A percentile compares a stretch with the other conserved stretches of the same genome.
Conservation (phyloP, 2,329 filamentous ascomycete genomes). For the Diaporthe batatas region DNA sequence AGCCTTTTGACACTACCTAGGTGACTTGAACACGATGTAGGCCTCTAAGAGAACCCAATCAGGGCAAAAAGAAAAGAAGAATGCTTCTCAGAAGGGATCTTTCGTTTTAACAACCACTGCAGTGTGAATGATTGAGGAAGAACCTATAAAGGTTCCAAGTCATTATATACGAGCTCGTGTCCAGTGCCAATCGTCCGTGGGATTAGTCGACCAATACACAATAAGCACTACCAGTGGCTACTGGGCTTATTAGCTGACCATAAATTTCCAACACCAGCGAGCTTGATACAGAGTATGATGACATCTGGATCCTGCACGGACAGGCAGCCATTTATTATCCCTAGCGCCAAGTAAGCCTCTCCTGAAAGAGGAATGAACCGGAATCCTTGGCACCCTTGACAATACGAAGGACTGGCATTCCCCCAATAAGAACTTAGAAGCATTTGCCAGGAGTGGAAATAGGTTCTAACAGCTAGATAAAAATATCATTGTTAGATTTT, state of each 20-base stretch:
- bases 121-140: background rate
- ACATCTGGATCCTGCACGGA: background rate
- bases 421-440: no score
- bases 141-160: background rate
- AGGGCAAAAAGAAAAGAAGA: background rate
- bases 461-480: no score
- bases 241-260: no score
- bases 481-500: no score
- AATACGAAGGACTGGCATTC: no score
- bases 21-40: no score
- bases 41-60: no score
- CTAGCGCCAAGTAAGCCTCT: background rate
- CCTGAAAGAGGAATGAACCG: background rate
- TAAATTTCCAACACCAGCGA: background rate
- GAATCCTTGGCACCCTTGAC: background rate
- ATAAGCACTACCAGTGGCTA: background rate
- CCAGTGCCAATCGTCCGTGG: background rate
- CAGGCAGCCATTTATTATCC: background rate
- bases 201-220: background rate
- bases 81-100: background rate
- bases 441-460: no score
- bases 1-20: no score
- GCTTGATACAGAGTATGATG: background rate
- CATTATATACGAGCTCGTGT: background rate
- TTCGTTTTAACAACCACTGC: background rate